Base-by-base conservation (phyloP, 345 rosid species). In the Melaleuca alternifolia region DNA sequence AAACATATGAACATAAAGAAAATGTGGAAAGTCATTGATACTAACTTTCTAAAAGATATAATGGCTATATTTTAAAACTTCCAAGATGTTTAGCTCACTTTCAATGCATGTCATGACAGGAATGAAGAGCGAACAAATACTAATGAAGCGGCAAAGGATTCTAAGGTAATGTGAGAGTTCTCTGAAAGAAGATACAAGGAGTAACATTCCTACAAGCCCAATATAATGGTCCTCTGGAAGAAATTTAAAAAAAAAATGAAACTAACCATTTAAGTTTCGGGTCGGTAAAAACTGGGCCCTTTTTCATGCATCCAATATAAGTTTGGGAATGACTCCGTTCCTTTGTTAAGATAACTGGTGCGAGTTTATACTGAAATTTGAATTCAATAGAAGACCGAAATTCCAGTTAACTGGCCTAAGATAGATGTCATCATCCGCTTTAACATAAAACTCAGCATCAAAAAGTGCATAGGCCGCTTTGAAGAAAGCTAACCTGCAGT, bases 361-460 rank as follows among this genome's bases (percentile, higher is more conserved):
- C n/a, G n/a, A n/a, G n/a, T n/a, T n/a, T n/a, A n/a, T n/a, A n/a
- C n/a, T n/a, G n/a, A n/a, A n/a, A n/a, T 71, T 12, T 16, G 37
- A 33, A 71, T 71, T 46, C 79, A 71, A 71, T 18, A 71, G 2
- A 33, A 71, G 79, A 33, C 48, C 7, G 1, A 6, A 71, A 16
- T 30, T 85, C 51, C 37, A 84, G 9, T 85, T 51, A 96, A 98
- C 99, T 92, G 98, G 99, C 88, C 98, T 94, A 89, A 96, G 91
- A 54, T 95, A 97, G 85, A 97, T 92, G 88, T 97, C 98, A 91
- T 97, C 99, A 90, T 97, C 99, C 83, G 98, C 99, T 92, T 97
- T 97, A 48, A 97, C 98, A 61, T 95, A 97, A 90, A 97, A 97
- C 62, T 96, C 96, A 1, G 98, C 89, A 91, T 96, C 98, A 90